Percentiles rank a stretch among this genome's conserved stretches.
phyloP scores from a whole-genome alignment of 768 basidiomycete species.

The Termitomyces sp. region DNA sequence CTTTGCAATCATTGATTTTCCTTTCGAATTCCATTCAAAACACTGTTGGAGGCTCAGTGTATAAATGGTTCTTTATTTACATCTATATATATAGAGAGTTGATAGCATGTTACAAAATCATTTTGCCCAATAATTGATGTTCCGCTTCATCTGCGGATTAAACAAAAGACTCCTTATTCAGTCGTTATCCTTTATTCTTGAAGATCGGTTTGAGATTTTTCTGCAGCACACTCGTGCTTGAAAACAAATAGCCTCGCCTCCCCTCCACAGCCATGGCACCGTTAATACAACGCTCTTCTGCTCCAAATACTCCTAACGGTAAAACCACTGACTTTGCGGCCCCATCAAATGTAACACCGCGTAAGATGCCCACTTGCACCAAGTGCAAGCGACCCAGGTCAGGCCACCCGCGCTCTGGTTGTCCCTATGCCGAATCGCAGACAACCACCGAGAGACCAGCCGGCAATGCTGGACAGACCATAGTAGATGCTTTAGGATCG shows the following conservation, averaged over 20 bases:
- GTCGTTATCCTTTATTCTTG: not conserved
- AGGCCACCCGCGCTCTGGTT: constrained; percentile 61
- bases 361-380: constrained; percentile 47
- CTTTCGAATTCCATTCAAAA: not conserved
- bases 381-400: constrained; percentile 48
- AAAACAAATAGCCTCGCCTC: not conserved
- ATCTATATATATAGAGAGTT: too few species aligned
- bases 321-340: constrained; percentile 2
- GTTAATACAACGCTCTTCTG: constrained; percentile 14
- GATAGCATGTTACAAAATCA: too few species aligned
- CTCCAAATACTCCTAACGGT: constrained; percentile 13
- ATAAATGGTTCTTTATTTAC: too few species aligned
- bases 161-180: not conserved
- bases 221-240: not conserved
- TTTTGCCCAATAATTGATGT: too few species aligned
- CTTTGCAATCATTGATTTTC: not conserved
- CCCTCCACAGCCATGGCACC: constrained; percentile 12
- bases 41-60: too few species aligned
- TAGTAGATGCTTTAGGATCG: constrained; percentile 40
- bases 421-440: constrained; percentile 37
- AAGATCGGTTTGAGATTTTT: not conserved
- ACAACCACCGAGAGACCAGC: constrained; percentile 7
- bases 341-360: constrained; percentile 28
- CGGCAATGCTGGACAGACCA: constrained; percentile 16
- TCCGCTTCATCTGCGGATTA: not conserved